phyloP scores from a whole-genome alignment of 2,329 filamentous ascomycete species.

The Cytospora paraplurivora region DNA sequence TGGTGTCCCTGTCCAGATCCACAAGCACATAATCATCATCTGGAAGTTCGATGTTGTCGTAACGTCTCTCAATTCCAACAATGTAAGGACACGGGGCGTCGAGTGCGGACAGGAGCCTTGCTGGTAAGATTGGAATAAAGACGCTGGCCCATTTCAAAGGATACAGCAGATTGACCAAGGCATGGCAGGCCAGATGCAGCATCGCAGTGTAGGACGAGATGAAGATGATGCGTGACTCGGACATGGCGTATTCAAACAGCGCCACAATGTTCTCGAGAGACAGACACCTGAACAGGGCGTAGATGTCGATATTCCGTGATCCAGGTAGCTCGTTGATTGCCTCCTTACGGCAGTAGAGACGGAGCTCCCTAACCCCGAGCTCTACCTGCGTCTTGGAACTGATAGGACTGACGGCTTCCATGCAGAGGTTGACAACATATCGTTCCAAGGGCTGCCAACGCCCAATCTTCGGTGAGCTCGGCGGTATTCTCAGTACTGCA shows the following conservation, averaged over 20 bases:
- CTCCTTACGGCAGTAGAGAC: conserved; percentile 90
- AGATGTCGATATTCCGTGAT: conserved; percentile 87
- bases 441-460: conserved; percentile 96
- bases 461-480: conserved; percentile 86
- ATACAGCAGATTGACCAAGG: conserved; percentile 83
- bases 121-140: conserved; percentile 88
- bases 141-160: conserved; percentile 92
- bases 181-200: conserved; percentile 89
- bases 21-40: conserved; percentile 96
- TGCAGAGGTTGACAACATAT: conserved; percentile 96
- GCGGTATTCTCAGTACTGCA: conserved; percentile 76
- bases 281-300: conserved; percentile 85
- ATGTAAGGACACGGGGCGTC: conserved; percentile 97
- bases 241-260: conserved; percentile 88
- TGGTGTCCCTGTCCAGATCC: conserved; percentile 87
- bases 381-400: conserved; percentile 96
- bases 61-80: conserved; percentile 90
- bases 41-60: conserved; percentile 81
- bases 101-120: conserved; percentile 82
- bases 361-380: conserved; percentile 82
- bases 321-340: conserved; percentile 91
- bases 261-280: conserved; percentile 91
- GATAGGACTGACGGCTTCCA: conserved; percentile 88
- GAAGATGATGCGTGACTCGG: conserved; percentile 94
- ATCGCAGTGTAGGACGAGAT: conserved; percentile 94